Evolutionary conservation across 805 yeast genomes (phyloP), one percentile per base, ranked within the genome.

Genomic region (Starmerella khaoyaiensis): DNA sequence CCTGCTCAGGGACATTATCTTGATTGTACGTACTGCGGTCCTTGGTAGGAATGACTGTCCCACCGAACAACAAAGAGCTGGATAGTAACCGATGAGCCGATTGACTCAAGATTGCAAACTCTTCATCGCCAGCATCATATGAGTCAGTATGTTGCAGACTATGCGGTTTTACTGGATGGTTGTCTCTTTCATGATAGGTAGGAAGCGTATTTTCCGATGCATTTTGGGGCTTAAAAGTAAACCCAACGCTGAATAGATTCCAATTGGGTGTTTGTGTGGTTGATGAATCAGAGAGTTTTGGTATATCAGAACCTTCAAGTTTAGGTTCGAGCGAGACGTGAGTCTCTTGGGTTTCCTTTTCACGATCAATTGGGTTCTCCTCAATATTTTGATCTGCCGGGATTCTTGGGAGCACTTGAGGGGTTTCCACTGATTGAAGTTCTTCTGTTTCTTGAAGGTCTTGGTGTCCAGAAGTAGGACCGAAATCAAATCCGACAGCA

Each of bases 221-320:
- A n/a, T n/a, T 23, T n/a, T 14, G 28, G 3, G 42, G 43, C 5
- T 40, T 42, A 4, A 48, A 42, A 1, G 40, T 27, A 28, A 48
- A 48, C 4, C 51, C 51, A 21, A 46, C 48, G 10, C 41, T 28
- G 32, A 48, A 48, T 21, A 48, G 36, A 14, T 43, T 45, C 47
- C 48, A 47, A 5, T 21, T 10, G 24, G 12, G 18, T 41, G 42
- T 25, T 14, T n/a, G 31, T 25, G 18, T 31, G 7, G 32, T 27
- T 27, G 30, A 18, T 11, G 10, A 4, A 12, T 17, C n/a, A n/a
- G n/a, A n/a, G 29, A 7, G 6, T 26, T 10, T n/a, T n/a, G n/a
- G 6, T 6, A 7, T 26, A 15, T 10, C 9, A 16, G 9, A 8
- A 26, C 29, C 16, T 8, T 15, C 10, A 16, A 15, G 9, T 26